Evolutionary conservation across 2,329 filamentous ascomycete genomes (phyloP), one percentile per base, ranked within the genome.

Genomic region (Fusarium aywerte): DNA sequence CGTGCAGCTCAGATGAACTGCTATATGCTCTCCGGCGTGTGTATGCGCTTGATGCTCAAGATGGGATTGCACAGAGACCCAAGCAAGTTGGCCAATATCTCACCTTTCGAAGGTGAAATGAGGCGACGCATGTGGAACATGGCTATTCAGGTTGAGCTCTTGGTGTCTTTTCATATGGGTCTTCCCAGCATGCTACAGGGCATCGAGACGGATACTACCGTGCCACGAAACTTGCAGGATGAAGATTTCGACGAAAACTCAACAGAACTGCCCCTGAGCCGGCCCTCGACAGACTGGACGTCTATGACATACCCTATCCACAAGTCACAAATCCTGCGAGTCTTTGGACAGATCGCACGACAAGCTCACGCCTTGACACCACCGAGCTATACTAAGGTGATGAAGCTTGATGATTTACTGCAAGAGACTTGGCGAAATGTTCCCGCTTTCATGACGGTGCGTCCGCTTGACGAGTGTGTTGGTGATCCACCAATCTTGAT

Each of bases 111-210:
- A 48, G 83, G 83, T 7, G 85, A 87, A 76, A 85, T 86, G 81
- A 79, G 83, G 13, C 78, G 83, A 31, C 78, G 84, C 15, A 74
- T 84, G 68, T 87, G 85, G 85, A 82, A 83, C 65, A 78, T 86
- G 64, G 80, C 82, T 4, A 75, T 80, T 25, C 87, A 89, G 71
- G 81, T 90, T 44, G 90, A 92, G 71, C 76, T 89, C 4, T 76
- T 91, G 5, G 87, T 89, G 25, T 86, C 87, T 3, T 90, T 90
- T 71, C 89, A 91, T 71, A 83, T 90, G 61, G 89, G 89, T 3
- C 79, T 92, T 53, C 90, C 90, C 4, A 84, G 84, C 71, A 89
- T 91, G 86, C 81, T 90, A 42, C 83, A 87, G 57, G 81, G 83
- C 23, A 84, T 89, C 33, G 88, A 90, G 61, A 86, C 83, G 44